A percentile compares a stretch with the other conserved stretches of the same genome.
phyloP scores from a whole-genome alignment of 2,329 filamentous ascomycete species.

The Ophiostoma pallidulum region DNA sequence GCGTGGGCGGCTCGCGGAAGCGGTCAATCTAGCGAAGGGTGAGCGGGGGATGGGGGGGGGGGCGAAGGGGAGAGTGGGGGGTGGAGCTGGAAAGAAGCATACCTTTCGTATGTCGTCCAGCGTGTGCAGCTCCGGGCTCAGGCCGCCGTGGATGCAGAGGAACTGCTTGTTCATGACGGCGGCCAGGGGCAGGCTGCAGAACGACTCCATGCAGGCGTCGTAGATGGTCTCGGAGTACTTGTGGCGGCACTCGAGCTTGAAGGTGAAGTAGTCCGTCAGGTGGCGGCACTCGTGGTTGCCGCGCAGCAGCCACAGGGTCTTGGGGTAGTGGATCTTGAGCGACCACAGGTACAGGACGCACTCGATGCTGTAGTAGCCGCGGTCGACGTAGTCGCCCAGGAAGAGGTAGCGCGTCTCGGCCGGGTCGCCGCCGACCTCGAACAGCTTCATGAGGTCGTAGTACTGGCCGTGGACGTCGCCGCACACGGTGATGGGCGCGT shows the following conservation, averaged over 20 bases:
- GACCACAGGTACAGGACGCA: conserved; percentile 97
- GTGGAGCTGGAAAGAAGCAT: too few relatives aligned
- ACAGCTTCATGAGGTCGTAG: conserved; percentile 98
- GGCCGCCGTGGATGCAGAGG: conserved; percentile 90
- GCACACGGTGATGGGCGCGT: conserved; percentile 96
- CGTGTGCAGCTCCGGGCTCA: conserved; percentile 93
- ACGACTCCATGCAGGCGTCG: conserved; percentile 97
- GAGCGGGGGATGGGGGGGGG: background rate
- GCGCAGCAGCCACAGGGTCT: conserved; percentile 91
- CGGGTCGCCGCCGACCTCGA: conserved; percentile 95
- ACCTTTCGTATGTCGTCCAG: conserved; percentile 88
- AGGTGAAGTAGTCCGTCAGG: conserved; percentile 99
- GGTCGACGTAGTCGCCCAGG: conserved; percentile 93
- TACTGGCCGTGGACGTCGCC: conserved; percentile 98
- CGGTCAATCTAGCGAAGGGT: conserved; percentile 79
- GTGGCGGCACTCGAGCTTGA: conserved; percentile 99
- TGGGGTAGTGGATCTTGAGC: conserved; percentile 97
- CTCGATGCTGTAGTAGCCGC: conserved; percentile 98
- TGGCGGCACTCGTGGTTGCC: conserved; percentile 98
- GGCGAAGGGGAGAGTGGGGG: conserved; percentile 38
- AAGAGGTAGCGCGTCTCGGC: conserved; percentile 95
- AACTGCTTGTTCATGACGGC: conserved; percentile 99
- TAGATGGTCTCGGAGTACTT: conserved; percentile 97
- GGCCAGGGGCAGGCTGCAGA: conserved; percentile 85
- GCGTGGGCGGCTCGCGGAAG: conserved; percentile 93